Conservation (phyloP, 495 filamentous ascomycete species). For the Amphirosellinia nigrospora region DNA sequence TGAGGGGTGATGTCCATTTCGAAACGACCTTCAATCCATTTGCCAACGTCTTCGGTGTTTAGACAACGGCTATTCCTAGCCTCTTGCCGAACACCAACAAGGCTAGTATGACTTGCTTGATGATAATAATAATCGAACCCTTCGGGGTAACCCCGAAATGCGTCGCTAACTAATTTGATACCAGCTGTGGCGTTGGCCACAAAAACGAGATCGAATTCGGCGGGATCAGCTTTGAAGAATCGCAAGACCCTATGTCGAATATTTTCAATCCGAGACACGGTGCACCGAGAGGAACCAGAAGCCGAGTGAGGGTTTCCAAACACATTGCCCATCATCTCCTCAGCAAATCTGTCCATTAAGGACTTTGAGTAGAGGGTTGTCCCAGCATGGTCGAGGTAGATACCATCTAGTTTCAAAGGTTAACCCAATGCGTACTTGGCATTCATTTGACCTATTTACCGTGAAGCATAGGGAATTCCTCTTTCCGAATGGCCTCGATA, state of each 20-base stretch:
- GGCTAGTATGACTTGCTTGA: constrained; percentile 83
- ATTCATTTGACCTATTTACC: constrained; percentile 55
- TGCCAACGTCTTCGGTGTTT: constrained; percentile 68
- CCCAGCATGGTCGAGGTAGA: constrained; percentile 94
- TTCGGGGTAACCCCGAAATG: constrained; percentile 64
- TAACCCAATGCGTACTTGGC: neutral
- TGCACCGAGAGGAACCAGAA: constrained; percentile 78
- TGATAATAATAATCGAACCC: constrained; percentile 88
- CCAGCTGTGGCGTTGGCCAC: constrained; percentile 92
- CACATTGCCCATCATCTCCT: constrained; percentile 76
- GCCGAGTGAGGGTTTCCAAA: constrained; percentile 93
- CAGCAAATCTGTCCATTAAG: constrained; percentile 75
- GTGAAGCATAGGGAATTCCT: constrained; percentile 85
- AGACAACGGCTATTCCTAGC: constrained; percentile 71
- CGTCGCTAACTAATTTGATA: constrained; percentile 84
- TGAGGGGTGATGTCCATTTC: constrained; percentile 20
- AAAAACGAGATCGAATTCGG: constrained; percentile 87
- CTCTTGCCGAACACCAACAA: constrained; percentile 82
- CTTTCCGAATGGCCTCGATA: constrained; percentile 70
- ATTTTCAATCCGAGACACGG: constrained; percentile 76
- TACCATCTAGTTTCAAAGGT: constrained; percentile 61
- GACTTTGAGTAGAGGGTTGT: constrained; percentile 84
- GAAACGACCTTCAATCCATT: constrained; percentile 59
- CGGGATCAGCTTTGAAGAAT: constrained; percentile 85
- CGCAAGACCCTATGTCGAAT: constrained; percentile 71